phyloP scores from a whole-genome alignment of 768 basidiomycete species.

The Lentinula sp. region DNA sequence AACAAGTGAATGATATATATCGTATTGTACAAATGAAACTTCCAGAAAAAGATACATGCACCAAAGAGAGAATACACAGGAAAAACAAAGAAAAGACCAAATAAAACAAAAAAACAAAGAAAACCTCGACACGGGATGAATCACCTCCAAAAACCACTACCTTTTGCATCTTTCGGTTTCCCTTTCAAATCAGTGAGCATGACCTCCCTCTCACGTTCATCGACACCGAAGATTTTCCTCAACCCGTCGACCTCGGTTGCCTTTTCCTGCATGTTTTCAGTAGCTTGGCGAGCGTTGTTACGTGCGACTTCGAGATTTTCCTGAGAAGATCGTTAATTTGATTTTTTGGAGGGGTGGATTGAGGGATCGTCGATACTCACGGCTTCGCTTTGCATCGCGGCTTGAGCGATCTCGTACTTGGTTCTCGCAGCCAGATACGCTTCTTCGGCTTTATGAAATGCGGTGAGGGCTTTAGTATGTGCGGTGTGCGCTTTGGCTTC shows the following conservation, averaged over 20 bases:
- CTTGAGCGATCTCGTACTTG: slow-evolving; percentile 47
- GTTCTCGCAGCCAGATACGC: slow-evolving; percentile 56
- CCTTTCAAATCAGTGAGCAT: slow-evolving; percentile 30
- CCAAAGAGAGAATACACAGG: too few species aligned
- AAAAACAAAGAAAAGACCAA: too few species aligned
- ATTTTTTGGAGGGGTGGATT: not conserved
- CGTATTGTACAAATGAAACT: too few species aligned
- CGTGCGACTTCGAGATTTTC: slow-evolving; percentile 45
- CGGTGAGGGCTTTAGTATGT: slow-evolving; percentile 46
- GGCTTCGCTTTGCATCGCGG: slow-evolving; percentile 38
- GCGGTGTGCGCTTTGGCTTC: slow-evolving; percentile 52
- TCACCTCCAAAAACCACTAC: not conserved
- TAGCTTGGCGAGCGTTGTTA: slow-evolving; percentile 50
- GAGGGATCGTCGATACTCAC: not conserved
- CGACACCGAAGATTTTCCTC: slow-evolving; percentile 57
- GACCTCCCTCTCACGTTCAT: slow-evolving; percentile 62
- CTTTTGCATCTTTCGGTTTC: not conserved
- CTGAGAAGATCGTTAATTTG: not conserved
- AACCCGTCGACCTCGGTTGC: slow-evolving; percentile 68
- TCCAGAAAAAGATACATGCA: too few species aligned
- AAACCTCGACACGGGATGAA: not conserved
- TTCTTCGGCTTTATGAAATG: slow-evolving; percentile 60
- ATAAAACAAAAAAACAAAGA: too few species aligned
- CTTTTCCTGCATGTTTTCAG: slow-evolving; percentile 62
- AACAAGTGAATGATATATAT: too few species aligned